Conservation (phyloP, 768 basidiomycete genomes). For the Tephrocybe rancida region DNA sequence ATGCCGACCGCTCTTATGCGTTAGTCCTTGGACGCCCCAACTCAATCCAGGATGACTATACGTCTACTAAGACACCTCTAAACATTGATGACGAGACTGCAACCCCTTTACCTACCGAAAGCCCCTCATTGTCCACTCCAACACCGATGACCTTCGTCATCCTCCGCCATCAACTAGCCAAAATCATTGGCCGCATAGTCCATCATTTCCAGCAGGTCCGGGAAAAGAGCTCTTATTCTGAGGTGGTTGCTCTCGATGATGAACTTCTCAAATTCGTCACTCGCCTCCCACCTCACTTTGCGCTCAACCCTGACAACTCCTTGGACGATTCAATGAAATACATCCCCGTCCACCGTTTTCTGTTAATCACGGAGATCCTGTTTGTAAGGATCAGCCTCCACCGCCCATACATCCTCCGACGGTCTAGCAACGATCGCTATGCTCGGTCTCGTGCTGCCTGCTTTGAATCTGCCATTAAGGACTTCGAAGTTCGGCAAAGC, state of each 20-base stretch:
- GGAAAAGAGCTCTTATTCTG: slow-evolving; percentile 76
- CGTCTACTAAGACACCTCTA: slow-evolving; percentile 76
- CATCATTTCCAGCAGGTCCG: slow-evolving; percentile 92
- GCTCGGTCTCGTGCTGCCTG: slow-evolving; percentile 81
- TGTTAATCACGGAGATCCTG: slow-evolving; percentile 87
- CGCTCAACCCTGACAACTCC: slow-evolving; percentile 74
- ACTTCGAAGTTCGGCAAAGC: slow-evolving; percentile 76
- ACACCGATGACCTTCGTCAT: slow-evolving; percentile 90
- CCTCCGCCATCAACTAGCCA: slow-evolving; percentile 78
- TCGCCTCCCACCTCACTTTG: slow-evolving; percentile 77
- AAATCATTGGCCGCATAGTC: slow-evolving; percentile 87
- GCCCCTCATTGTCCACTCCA: slow-evolving; percentile 65
- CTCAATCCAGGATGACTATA: slow-evolving; percentile 88
- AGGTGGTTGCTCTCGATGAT: slow-evolving; percentile 81
- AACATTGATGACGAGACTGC: slow-evolving; percentile 70
- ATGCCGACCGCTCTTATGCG: slow-evolving; percentile 92
- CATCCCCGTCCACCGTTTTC: slow-evolving; percentile 83
- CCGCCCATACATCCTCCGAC: slow-evolving; percentile 85
- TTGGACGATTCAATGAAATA: slow-evolving; percentile 67
- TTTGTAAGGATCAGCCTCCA: slow-evolving; percentile 85
- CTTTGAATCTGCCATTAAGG: slow-evolving; percentile 88
- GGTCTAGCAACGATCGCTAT: slow-evolving; percentile 79
- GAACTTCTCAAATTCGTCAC: slow-evolving; percentile 79
- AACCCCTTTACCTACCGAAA: slow-evolving; percentile 44
- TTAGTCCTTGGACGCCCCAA: slow-evolving; percentile 89